Base-by-base conservation (phyloP, 176 grass and related monocot genomes). In the Leersia perrieri region DNA sequence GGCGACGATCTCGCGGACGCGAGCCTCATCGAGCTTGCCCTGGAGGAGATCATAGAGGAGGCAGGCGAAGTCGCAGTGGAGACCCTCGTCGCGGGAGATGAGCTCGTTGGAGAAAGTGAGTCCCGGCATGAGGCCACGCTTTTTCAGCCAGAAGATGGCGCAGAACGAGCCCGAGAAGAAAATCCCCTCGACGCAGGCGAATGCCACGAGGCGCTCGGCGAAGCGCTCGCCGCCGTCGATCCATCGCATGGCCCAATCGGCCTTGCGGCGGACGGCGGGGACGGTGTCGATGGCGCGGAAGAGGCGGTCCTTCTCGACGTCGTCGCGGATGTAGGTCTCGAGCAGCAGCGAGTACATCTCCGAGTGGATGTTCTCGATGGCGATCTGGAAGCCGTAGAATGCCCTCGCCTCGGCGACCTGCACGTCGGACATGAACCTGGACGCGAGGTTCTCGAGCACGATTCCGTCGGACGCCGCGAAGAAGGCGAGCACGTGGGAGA, bases 161-260 rank as follows among this genome's bases (percentile, higher is more conserved):
- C 92, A 97, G 73, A 97, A 97, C 49, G 95, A 97, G 58, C 95
- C 92, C 14, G 95, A 97, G 90, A 97, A 97, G 88, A 97, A 97
- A 70, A 97, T 92, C 0, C 95, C 95, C 81, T 97, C 92, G 11
- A 97, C 90, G 72, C 90, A 94, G 10, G 95, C 90, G 72, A 97
- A 97, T 0, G 88, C 95, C 3, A 97, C 92, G 60, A 97, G 61
- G 51, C 95, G 82, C 77, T 97, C 95, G 0, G 90, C 95, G 60
- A 94, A 98, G 73, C 80, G 85, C 63, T 95, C 90, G 1, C 87
- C 68, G n/a, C 89, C 87, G 65, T 90, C 67, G 28, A 97, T 97
- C 94, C 94, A 97, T 44, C 85, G 84, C 29, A 97, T 81, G 1
- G 92, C 92, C 94, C 94, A 97, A 4, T 88, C 89, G 6, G 94